Evolutionary conservation across 352 stramenopile genomes (phyloP).

Genomic region (Aphanomyces stellatus): DNA sequence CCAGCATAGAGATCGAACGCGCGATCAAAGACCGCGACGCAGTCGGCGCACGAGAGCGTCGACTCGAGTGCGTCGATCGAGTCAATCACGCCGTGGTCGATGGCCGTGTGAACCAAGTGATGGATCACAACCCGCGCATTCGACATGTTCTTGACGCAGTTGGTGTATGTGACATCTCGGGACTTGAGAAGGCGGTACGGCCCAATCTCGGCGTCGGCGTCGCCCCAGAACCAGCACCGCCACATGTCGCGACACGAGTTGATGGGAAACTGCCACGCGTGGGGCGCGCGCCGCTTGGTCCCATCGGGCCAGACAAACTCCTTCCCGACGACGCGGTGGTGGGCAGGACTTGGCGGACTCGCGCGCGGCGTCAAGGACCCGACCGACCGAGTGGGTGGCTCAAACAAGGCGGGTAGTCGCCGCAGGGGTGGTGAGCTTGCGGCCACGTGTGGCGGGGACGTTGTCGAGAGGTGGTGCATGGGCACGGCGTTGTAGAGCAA

Average conservation of each 20-base stretch:
- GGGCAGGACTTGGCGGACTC: not conserved
- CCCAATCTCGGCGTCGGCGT: not conserved
- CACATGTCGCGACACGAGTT: not conserved
- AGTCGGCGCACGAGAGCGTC: not conserved
- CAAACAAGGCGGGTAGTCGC: too few species aligned
- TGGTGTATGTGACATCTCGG: not conserved
- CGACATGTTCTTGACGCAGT: not conserved
- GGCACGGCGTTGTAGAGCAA: not conserved
- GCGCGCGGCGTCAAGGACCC: not conserved
- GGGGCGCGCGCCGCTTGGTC: not conserved
- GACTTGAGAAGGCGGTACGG: not conserved
- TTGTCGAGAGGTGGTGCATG: not conserved
- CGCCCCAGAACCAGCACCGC: not conserved
- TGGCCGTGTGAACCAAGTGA: not conserved
- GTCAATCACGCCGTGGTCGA: not conserved
- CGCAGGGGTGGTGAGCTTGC: too few species aligned
- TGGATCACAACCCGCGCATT: not conserved
- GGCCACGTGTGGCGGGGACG: not conserved
- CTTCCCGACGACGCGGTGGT: not conserved
- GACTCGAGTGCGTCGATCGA: not conserved
- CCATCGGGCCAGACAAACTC: not conserved
- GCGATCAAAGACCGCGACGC: not conserved
- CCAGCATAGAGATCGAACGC: not conserved
- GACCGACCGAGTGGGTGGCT: not conserved
- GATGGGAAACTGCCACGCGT: not conserved